Percentiles rank a stretch among this genome's conserved stretches.
Evolutionary conservation across 176 grass and related monocot species (phyloP).

Genomic region (Rhynchospora pubera): DNA sequence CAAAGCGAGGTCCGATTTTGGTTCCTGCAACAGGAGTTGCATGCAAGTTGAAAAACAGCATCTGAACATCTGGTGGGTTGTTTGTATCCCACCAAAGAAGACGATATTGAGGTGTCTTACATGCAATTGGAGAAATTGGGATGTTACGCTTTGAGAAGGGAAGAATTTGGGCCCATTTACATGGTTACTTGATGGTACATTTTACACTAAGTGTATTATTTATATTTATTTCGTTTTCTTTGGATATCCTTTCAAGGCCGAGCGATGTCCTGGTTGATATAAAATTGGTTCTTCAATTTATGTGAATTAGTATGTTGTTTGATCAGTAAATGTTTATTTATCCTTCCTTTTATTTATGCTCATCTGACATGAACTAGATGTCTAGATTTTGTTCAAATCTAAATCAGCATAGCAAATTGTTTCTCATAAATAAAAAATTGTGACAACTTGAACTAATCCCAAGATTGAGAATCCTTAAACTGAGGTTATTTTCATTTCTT

Average conservation of each 20-base stretch:
- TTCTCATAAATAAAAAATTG: too few relatives aligned
- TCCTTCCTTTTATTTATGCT: not conserved
- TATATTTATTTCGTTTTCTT: too few relatives aligned
- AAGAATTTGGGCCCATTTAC: slow-evolving; percentile 48
- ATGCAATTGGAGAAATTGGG: slow-evolving; percentile 41
- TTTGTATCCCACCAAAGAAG: not conserved
- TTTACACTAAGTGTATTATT: too few relatives aligned
- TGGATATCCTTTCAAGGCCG: not conserved
- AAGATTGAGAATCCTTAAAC: too few relatives aligned
- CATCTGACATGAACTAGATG: not conserved
- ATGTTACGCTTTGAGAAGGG: slow-evolving; percentile 27
- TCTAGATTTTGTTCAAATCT: not conserved
- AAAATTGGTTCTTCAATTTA: not conserved
- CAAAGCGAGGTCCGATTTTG: slow-evolving; percentile 16
- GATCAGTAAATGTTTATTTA: not conserved
- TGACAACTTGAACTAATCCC: too few relatives aligned
- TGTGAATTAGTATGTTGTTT: slow-evolving; percentile 11
- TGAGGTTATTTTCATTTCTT: too few relatives aligned
- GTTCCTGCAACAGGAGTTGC: slow-evolving; percentile 10
- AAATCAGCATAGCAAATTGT: not conserved
- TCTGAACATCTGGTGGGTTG: not conserved
- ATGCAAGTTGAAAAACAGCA: slow-evolving; percentile 20
- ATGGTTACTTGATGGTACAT: slow-evolving; percentile 24
- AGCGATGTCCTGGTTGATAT: not conserved
- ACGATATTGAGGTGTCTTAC: slow-evolving; percentile 30